Base-by-base conservation (phyloP, 2,329 filamentous ascomycete species). In the Monosporascus sp. region DNA sequence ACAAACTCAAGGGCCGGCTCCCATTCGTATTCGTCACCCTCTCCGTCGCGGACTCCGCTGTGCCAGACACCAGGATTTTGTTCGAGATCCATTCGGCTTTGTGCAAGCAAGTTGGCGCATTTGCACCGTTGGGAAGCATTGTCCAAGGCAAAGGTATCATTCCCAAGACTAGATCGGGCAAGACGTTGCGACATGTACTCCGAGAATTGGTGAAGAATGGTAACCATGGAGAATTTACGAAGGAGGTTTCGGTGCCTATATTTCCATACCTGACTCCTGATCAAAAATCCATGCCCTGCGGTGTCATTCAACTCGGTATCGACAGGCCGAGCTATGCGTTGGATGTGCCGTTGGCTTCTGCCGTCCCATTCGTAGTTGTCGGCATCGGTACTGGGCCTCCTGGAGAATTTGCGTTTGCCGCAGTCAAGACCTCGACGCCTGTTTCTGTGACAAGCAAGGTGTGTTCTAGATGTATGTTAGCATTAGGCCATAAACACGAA, bases 81-180 rank as follows among this genome's bases (percentile, higher is more conserved):
- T 58, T 63, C n/a, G 88, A 92, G 67, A 82, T 94, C 41, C 90
- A 94, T 62, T 73, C 70, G 34, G 78, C 86, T 3, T 86, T 97
- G 3, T 85, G 91, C 26, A 77, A 80, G 34, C 89, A 95, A 64
- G 94, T 97, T 52, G 92, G 92, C 7, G 84, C 89, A 22, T 96
- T 97, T 58, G 92, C 93, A 1, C 83, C 84, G 2, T 78, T 97
- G 0, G 91, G 91, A 7, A 92, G 92, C 2, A 87, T 96, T 64
- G 87, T 96, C 51, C 88, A 91, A 59, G 90, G 90, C 40, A 85
- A 84, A 60, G 86, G 86, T n/a, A 92, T 96, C 80, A 96, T 97
- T 50, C 92, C 93, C 7, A 92, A 92, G 76, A 97, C 93, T 16
- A 75, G 92, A 27, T 91, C 87, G 20, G 93, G 93, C 34, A 97